Base-by-base conservation (phyloP, 2,329 filamentous ascomycete species). In the Leptographium procerum region DNA sequence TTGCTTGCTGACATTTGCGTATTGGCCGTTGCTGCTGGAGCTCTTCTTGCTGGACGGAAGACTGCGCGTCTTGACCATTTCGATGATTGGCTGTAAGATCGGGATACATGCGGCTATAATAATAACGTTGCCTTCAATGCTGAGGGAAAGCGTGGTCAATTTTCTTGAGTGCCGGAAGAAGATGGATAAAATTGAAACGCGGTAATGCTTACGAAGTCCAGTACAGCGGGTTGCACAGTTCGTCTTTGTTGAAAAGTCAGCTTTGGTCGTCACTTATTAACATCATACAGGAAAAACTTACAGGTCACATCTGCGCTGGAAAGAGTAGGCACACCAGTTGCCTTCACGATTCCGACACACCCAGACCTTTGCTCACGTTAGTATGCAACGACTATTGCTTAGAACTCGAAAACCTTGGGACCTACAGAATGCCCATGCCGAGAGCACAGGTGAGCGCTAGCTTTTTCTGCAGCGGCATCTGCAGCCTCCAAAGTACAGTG, bases 31-130 rank as follows among this genome's bases (percentile, higher is more conserved):
- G 2, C 22, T 31, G 3, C 52, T 19, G 36, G 28, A 19, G 24
- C 34, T 16, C 24, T 56, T 47, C 24, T 56, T 56, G 16, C 11
- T 47, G 4, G 26, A 22, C 13, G 29, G 22, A 22, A 56, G 7
- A 2, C 26, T 56, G 24, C 40, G 24, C 4, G 7, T 28, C 14
- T 45, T 45, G 40, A 33, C n/a, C 54, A 56, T 47, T 22, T 56
- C 54, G 10, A 56, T 9, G 13, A 56, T 3, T 16, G 54, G 54
- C 33, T 56, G 40, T 9, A 71, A 59, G 13, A 70, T 63, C 3
- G 62, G 69, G 22, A 71, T 66, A 16, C 68, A 70, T 2, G 68
- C 64, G 9, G 67, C 70, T 60, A 70, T 67, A 51, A 71, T 70
- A 10, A 69, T 70, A 11, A 69, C 67, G 47, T 36, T 56, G 8